Evolutionary conservation across 768 basidiomycete genomes (phyloP).

Genomic region (Trichaptum fuscoviolaceum): DNA sequence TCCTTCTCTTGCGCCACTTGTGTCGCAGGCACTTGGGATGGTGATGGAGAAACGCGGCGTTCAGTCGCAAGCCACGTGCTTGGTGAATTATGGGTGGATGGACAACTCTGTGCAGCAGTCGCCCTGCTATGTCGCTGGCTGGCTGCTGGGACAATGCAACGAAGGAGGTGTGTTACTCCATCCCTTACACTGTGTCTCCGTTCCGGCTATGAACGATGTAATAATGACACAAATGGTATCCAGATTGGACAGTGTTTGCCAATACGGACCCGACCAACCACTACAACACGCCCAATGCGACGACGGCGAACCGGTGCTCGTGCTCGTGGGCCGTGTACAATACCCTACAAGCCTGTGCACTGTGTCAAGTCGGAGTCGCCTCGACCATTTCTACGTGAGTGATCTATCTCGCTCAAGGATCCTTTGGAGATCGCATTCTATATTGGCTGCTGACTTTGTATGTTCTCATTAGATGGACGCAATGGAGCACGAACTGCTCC

Average conservation of each 20-base stretch:
- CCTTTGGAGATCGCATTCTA: not conserved
- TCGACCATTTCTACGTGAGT: not conserved
- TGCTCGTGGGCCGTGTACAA: conserved; percentile 5
- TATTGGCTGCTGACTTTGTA: not conserved
- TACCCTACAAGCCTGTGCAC: conserved; percentile 1
- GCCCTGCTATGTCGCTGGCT: not conserved
- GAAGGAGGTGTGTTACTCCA: not conserved
- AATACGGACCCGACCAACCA: not conserved
- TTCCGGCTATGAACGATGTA: not conserved
- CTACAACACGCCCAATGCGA: not conserved
- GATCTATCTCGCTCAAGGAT: not conserved
- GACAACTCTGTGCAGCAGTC: not conserved
- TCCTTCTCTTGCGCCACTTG: not conserved
- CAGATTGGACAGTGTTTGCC: not conserved
- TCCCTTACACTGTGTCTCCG: not conserved
- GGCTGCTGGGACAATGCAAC: not conserved
- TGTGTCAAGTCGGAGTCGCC: not conserved
- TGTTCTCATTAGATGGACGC: not conserved
- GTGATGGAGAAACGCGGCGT: not conserved
- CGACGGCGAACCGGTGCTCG: conserved; percentile 1
- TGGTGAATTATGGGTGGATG: not conserved
- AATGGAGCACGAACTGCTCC: not conserved
- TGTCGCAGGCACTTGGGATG: not conserved
- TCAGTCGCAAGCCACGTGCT: not conserved
- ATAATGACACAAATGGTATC: not conserved